These are phyloP conservation scores for Leccinum holopus DNA, from an alignment of 1,284 basidiomycete species.

Conservation along the genomic window DNA sequence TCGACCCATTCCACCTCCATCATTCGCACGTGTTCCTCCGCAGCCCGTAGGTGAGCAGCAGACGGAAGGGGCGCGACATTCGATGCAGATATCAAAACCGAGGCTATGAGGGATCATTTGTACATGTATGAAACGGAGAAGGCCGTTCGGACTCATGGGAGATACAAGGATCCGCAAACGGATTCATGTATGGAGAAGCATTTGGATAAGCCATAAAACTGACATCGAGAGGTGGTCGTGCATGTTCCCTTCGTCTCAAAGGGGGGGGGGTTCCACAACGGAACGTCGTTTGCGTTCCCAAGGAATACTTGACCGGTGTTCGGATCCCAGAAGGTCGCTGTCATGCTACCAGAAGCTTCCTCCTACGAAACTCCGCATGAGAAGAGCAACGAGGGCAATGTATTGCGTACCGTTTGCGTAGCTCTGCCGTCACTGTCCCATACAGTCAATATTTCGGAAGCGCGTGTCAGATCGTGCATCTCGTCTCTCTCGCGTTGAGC, in stretches of 20 bases:
- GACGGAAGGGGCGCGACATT: constrained; percentile 74
- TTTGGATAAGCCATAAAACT: constrained; percentile 1
- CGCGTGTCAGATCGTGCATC: constrained; percentile 81
- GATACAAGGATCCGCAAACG: constrained; percentile 14
- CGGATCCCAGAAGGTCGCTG: constrained; percentile 51
- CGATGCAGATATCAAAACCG: constrained; percentile 82
- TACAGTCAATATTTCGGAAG: constrained; percentile 25
- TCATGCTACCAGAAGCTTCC: constrained; percentile 35
- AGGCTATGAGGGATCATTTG: constrained; percentile 60
- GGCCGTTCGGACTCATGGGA: constrained; percentile 25
- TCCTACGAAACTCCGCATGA: constrained; percentile 20
- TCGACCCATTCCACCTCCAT: constrained; percentile 2
- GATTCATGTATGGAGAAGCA: constrained; percentile 13
- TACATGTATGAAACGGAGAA: constrained; percentile 51
- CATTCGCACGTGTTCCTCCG: constrained; percentile 1
- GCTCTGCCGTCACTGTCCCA: constrained; percentile 22
- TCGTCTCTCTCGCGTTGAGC: constrained; percentile 82
- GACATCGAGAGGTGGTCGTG: neutral
- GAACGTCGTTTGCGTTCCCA: constrained; percentile 79
- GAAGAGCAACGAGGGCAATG: neutral
- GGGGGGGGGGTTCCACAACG: constrained; percentile 30
- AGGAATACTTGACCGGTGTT: constrained; percentile 65
- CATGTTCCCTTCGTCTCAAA: constrained; percentile 11
- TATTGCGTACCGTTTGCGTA: constrained; percentile 18
- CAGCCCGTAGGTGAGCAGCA: neutral